Percentiles rank a stretch among this genome's conserved stretches.
Evolutionary conservation across 2,329 filamentous ascomycete species (phyloP).

Genomic region (Sclerotinia minor): DNA sequence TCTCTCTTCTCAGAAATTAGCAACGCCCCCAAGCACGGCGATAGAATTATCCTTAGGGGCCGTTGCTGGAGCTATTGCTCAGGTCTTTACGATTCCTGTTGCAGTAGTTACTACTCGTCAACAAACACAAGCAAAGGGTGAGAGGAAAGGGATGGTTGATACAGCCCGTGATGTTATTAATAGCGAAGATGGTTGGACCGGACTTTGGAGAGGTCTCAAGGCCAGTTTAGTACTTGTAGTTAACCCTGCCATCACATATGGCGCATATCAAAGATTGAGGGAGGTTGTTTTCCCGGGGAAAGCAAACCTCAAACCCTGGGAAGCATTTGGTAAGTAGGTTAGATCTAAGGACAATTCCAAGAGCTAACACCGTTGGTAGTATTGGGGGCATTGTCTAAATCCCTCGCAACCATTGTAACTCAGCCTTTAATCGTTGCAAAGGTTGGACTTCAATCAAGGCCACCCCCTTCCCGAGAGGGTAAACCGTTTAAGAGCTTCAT

Average conservation of each 20-base stretch:
- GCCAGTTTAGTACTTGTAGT: constrained; percentile 93
- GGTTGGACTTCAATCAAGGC: constrained; percentile 91
- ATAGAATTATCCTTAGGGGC: constrained; percentile 84
- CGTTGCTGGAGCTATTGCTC: constrained; percentile 83
- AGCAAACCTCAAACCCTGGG: constrained; percentile 72
- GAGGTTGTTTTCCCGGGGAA: constrained; percentile 76
- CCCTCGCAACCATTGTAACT: constrained; percentile 85
- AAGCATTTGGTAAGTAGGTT: constrained; percentile 79
- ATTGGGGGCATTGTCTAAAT: constrained; percentile 89
- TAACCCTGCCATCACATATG: constrained; percentile 97
- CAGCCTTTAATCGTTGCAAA: constrained; percentile 98
- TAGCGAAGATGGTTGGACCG: constrained; percentile 84
- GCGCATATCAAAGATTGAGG: constrained; percentile 88
- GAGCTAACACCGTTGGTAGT: constrained; percentile 52
- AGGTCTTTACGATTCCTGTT: constrained; percentile 95
- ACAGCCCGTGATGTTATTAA: constrained; percentile 88
- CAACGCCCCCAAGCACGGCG: constrained; percentile 71
- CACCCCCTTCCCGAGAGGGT: constrained; percentile 77
- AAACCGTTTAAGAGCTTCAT: constrained; percentile 91
- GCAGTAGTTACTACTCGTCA: constrained; percentile 94
- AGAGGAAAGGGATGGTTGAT: constrained; percentile 82
- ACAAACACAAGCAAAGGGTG: constrained; percentile 82
- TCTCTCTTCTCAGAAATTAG: constrained; percentile 57
- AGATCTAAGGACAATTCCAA: background rate
- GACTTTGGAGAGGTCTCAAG: constrained; percentile 93